Evolutionary conservation across 2,329 filamentous ascomycete genomes (phyloP), one percentile per base, ranked within the genome.

Genomic region (Microcyclospora tardicrescens): DNA sequence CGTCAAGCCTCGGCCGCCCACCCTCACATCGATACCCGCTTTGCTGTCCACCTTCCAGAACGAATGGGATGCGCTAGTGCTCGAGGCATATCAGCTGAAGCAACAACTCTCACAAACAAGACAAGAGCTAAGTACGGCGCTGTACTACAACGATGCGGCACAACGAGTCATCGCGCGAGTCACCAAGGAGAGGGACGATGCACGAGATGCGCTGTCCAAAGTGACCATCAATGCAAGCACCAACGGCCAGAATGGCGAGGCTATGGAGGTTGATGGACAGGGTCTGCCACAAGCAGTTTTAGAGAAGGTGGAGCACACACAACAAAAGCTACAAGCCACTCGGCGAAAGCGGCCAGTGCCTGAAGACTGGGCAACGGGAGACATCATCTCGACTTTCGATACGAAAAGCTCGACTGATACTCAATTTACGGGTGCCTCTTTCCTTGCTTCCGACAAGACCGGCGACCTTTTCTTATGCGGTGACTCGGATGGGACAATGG

Each of bases 101-200:
- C 84, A 95, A 61, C 85, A 94, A 58, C 70, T 98, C 45, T 73
- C 81, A 37, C 84, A 93, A 59, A 93, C 87, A 32, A 73, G 89
- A 48, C 87, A 95, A 64, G 91, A 98, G 67, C 75, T 98, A 40
- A 85, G 85, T 40, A 91, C 85, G 1, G 84, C 91, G 0, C 71
- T 98, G 16, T 98, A 98, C 64, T 89, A 96, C 64, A 84, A 96
- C 53, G 91, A 98, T 69, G 89, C 91, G 2, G 91, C 91, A n/a
- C 79, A 93, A 36, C 75, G 91, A 46, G 91, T 98, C 35, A 94
- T 98, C 63, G 86, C 86, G 48, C 77, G 89, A 35, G 60, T 98
- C 59, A 82, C 83, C n/a, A 81, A 76, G 58, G 91, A 98, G 68
- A 71, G 91, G 46, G 87, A 98, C 54, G 87, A 96, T 61, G 87